A percentile compares a stretch with the other conserved stretches of the same genome.
Evolutionary conservation across 805 yeast genomes (phyloP).

Genomic region (Candida xyloterini): DNA sequence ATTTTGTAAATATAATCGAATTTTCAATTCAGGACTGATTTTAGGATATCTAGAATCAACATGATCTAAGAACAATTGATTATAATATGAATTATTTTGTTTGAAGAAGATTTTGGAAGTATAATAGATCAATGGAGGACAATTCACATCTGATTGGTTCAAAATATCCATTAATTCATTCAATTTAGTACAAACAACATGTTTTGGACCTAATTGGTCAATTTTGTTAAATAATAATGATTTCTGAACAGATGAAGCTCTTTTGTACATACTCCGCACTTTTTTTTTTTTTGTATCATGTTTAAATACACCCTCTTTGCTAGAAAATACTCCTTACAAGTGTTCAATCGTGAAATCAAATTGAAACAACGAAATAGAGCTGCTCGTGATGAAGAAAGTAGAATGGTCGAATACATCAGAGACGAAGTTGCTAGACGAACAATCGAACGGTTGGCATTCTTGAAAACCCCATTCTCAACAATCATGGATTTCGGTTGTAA

Average conservation of each 20-base stretch:
- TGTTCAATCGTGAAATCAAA: constrained; percentile 65
- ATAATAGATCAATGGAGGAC: neutral
- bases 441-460: constrained; percentile 70
- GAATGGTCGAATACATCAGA: constrained; percentile 67
- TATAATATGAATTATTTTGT: constrained; percentile 9
- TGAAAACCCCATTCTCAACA: constrained; percentile 57
- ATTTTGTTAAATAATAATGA: no score
- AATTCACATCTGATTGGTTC: neutral
- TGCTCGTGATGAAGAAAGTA: constrained; percentile 41
- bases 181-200: neutral
- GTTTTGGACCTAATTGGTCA: neutral
- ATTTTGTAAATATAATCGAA: constrained; percentile 15
- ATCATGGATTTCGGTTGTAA: constrained; percentile 74
- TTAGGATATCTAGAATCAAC: constrained; percentile 2
- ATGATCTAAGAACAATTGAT: constrained; percentile 13
- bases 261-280: constrained; percentile 1
- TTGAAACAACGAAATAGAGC: constrained; percentile 56
- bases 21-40: constrained; percentile 8
- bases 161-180: neutral
- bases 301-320: neutral
- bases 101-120: constrained; percentile 12
- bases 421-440: constrained; percentile 72
- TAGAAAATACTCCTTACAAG: constrained; percentile 27
- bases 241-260: neutral
- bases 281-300: neutral